A percentile compares a stretch with the other conserved stretches of the same genome.
phyloP scores from a whole-genome alignment of 176 grass and related monocot species.

The Triticum timopheevii region DNA sequence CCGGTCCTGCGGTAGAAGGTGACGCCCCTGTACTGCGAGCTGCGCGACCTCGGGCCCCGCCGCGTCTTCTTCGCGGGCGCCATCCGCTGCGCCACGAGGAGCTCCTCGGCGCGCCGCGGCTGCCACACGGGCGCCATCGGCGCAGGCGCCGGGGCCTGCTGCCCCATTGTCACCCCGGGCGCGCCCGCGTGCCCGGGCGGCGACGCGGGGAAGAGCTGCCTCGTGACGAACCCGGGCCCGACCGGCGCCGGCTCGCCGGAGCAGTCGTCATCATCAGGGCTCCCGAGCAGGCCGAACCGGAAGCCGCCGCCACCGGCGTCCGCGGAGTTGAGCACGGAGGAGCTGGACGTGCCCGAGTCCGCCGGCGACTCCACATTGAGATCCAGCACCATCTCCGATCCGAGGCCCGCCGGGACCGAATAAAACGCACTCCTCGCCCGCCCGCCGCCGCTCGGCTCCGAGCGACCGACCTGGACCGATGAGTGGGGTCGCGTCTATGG shows the following conservation, averaged over 20 bases:
- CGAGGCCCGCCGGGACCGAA: neutral
- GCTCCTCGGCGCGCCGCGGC: conserved; percentile 28
- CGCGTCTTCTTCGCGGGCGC: conserved; percentile 68
- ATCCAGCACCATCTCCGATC: conserved; percentile 81
- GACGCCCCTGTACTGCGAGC: conserved; percentile 96
- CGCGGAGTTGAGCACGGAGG: conserved; percentile 50
- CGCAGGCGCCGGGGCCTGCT: neutral
- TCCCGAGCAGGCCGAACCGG: conserved; percentile 42
- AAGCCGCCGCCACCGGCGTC: conserved; percentile 29
- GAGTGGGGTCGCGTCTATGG: neutral
- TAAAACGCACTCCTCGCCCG: no score
- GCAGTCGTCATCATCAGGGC: conserved; percentile 45
- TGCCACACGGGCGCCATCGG: neutral
- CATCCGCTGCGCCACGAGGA: conserved; percentile 11
- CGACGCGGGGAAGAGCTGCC: conserved; percentile 62
- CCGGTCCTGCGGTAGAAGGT: conserved; percentile 97
- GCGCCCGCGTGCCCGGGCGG: neutral
- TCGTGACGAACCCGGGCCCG: conserved; percentile 43
- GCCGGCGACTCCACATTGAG: conserved; percentile 83
- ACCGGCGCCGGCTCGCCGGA: conserved; percentile 3
- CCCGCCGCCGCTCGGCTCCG: neutral
- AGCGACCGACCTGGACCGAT: neutral
- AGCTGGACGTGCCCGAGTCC: conserved; percentile 59
- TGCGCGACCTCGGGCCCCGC: conserved; percentile 85
- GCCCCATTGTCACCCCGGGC: neutral